A percentile compares a stretch with the other conserved stretches of the same genome.
Evolutionary conservation across 2,329 filamentous ascomycete genomes (phyloP).

Genomic region (Trichothecium roseum): DNA sequence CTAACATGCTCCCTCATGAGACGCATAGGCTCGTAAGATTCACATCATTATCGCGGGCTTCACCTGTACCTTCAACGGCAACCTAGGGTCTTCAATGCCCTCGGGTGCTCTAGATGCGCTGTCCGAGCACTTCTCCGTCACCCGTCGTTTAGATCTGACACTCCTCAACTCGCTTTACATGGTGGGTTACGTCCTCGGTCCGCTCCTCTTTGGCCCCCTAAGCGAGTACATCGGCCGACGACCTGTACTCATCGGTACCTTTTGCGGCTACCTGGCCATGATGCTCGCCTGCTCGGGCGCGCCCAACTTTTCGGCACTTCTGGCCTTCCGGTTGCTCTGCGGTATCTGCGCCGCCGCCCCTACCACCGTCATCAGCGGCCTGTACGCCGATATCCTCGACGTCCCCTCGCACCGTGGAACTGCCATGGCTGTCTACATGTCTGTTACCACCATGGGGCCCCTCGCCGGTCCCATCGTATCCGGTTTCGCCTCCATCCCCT

Average conservation of each 20-base stretch:
- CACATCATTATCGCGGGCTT: slow-evolving; percentile 23
- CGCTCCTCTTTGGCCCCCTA: slow-evolving; percentile 21
- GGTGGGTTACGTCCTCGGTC: slow-evolving; percentile 22
- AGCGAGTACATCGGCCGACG: slow-evolving; percentile 23
- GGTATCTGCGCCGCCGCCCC: slow-evolving; percentile 22
- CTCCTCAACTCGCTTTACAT: slow-evolving; percentile 25
- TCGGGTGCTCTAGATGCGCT: slow-evolving; percentile 25
- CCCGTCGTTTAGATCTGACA: slow-evolving; percentile 14
- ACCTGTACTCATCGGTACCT: slow-evolving; percentile 21
- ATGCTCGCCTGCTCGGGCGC: slow-evolving; percentile 26
- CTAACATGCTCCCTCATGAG: no score
- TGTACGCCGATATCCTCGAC: slow-evolving; percentile 22
- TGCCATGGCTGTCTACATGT: slow-evolving; percentile 23
- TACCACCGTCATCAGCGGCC: slow-evolving; percentile 20
- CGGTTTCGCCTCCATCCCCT: slow-evolving; percentile 36
- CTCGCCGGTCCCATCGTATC: slow-evolving; percentile 41
- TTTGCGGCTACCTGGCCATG: slow-evolving; percentile 21
- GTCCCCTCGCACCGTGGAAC: slow-evolving; percentile 18
- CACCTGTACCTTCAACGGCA: slow-evolving; percentile 24
- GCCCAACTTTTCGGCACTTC: slow-evolving; percentile 29
- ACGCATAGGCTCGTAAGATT: slow-evolving; percentile 18
- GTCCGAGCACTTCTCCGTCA: slow-evolving; percentile 15
- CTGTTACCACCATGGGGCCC: slow-evolving; percentile 19
- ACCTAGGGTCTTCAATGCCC: slow-evolving; percentile 24
- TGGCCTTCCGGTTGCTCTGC: slow-evolving; percentile 27